A percentile compares a stretch with the other conserved stretches of the same genome.
phyloP scores from a whole-genome alignment of 1,139 yeast genomes.

The Pichia terricola region DNA sequence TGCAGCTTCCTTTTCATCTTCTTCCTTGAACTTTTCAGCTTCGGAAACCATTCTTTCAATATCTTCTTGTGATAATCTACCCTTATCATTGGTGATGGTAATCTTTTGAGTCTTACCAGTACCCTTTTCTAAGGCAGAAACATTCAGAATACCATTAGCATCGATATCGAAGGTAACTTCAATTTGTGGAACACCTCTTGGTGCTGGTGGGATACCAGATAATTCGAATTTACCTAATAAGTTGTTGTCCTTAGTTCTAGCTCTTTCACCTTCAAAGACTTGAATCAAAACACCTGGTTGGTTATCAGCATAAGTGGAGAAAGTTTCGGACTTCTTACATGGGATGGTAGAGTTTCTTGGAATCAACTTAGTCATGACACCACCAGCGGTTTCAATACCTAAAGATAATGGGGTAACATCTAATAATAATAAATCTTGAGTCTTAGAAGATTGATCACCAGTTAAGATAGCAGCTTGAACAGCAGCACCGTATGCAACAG shows the following conservation, averaged over 20 bases:
- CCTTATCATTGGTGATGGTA: slow-evolving; percentile 97
- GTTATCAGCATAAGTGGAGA: slow-evolving; percentile 98
- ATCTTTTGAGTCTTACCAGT: slow-evolving; percentile 98
- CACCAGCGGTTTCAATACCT: slow-evolving; percentile 99
- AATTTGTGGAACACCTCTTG: slow-evolving; percentile 98
- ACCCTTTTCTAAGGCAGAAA: slow-evolving; percentile 96
- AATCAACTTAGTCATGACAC: slow-evolving; percentile 93
- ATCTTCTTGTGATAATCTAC: slow-evolving; percentile 94
- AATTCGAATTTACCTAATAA: slow-evolving; percentile 97
- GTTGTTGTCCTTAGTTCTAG: slow-evolving; percentile 96
- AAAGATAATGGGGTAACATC: slow-evolving; percentile 97
- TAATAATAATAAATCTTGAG: slow-evolving; percentile 91
- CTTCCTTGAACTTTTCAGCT: slow-evolving; percentile 96
- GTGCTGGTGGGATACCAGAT: slow-evolving; percentile 96
- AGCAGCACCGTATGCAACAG: slow-evolving; percentile 96
- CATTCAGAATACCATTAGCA: slow-evolving; percentile 98
- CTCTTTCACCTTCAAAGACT: slow-evolving; percentile 99
- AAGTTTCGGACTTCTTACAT: slow-evolving; percentile 96
- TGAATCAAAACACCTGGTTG: slow-evolving; percentile 99
- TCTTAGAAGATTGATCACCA: slow-evolving; percentile 92
- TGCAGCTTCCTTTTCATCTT: slow-evolving; percentile 97
- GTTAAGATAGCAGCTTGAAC: slow-evolving; percentile 97
- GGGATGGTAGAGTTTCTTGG: slow-evolving; percentile 99
- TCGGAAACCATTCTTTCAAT: slow-evolving; percentile 96
- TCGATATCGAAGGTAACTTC: slow-evolving; percentile 98